Conservation (phyloP, 176 grass and related monocot genomes). For the Aegilops bicornis region DNA sequence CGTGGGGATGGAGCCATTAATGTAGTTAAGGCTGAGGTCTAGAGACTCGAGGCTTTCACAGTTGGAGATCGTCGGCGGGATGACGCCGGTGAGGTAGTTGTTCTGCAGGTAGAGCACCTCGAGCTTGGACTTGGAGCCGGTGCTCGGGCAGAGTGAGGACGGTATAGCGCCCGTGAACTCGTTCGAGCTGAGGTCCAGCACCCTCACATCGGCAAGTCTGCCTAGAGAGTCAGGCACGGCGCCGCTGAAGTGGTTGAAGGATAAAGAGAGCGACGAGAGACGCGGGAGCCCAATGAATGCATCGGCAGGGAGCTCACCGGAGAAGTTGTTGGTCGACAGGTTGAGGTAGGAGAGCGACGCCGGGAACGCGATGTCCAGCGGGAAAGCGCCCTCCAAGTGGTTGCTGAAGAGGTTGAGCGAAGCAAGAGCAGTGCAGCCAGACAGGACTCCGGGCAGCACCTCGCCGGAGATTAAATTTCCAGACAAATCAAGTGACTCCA, state of each 20-base stretch:
- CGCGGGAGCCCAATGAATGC: slow-evolving; percentile 37
- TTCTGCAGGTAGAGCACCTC: slow-evolving; percentile 58
- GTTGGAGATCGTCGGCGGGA: slow-evolving; percentile 47
- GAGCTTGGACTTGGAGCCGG: slow-evolving; percentile 14
- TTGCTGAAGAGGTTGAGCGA: slow-evolving; percentile 53
- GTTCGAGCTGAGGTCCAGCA: slow-evolving; percentile 54
- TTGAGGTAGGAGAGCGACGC: slow-evolving; percentile 31
- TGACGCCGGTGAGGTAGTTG: slow-evolving; percentile 50
- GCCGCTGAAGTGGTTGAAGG: slow-evolving; percentile 54
- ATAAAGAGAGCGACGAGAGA: slow-evolving; percentile 40
- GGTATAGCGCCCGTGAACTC: slow-evolving; percentile 36
- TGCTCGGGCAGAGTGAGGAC: slow-evolving; percentile 24
- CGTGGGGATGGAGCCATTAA: slow-evolving; percentile 46
- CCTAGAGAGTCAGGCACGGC: slow-evolving; percentile 30
- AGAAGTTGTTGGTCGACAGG: slow-evolving; percentile 55
- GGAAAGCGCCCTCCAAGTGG: slow-evolving; percentile 42
- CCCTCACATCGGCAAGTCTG: slow-evolving; percentile 13
- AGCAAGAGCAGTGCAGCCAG: slow-evolving; percentile 36
- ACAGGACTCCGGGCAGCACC: slow-evolving; percentile 43
- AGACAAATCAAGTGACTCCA: slow-evolving; percentile 53
- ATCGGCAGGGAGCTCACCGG: slow-evolving; percentile 39
- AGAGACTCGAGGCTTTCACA: slow-evolving; percentile 46
- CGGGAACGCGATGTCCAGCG: slow-evolving; percentile 35
- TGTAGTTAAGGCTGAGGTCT: slow-evolving; percentile 58
- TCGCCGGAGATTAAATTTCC: slow-evolving; percentile 36